Conservation (phyloP, 345 rosid species). For the Carallia pectinifolia region DNA sequence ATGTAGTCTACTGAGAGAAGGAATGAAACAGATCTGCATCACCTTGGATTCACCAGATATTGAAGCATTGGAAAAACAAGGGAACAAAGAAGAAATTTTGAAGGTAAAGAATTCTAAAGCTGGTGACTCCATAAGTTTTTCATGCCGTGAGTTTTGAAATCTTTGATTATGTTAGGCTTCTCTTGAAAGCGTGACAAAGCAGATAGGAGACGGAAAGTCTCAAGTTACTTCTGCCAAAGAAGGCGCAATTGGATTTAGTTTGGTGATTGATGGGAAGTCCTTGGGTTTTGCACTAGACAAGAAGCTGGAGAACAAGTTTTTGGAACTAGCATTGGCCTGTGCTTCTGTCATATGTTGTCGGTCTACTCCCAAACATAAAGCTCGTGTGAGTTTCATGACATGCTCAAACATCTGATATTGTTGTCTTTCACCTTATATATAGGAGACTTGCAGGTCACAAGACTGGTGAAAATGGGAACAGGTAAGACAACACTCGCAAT, state of each 20-base stretch:
- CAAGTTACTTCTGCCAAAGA: constrained; percentile 35
- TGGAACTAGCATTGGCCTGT: constrained; percentile 63
- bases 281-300: constrained; percentile 56
- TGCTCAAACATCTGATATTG: not conserved
- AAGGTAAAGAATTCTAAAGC: constrained; percentile 43
- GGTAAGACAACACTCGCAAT: constrained; percentile 66
- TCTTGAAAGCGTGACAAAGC: constrained; percentile 46
- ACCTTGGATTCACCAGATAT: constrained; percentile 66
- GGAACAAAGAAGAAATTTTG: constrained; percentile 46
- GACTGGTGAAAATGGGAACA: constrained; percentile 66
- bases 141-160: constrained; percentile 17
- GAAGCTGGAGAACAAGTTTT: constrained; percentile 45
- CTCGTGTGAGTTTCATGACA: constrained; percentile 61
- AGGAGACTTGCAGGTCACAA: constrained; percentile 67
- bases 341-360: constrained; percentile 83
- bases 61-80: constrained; percentile 56
- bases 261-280: constrained; percentile 86
- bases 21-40: constrained; percentile 60
- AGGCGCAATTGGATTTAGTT: constrained; percentile 37
- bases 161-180: constrained; percentile 48
- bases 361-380: constrained; percentile 92
- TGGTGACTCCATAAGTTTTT: not conserved
- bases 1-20: constrained; percentile 69
- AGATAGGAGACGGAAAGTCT: constrained; percentile 40
- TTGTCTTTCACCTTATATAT: constrained; percentile 29